Conservation (phyloP, 805 yeast genomes). For the Kuraishia hungarica region DNA sequence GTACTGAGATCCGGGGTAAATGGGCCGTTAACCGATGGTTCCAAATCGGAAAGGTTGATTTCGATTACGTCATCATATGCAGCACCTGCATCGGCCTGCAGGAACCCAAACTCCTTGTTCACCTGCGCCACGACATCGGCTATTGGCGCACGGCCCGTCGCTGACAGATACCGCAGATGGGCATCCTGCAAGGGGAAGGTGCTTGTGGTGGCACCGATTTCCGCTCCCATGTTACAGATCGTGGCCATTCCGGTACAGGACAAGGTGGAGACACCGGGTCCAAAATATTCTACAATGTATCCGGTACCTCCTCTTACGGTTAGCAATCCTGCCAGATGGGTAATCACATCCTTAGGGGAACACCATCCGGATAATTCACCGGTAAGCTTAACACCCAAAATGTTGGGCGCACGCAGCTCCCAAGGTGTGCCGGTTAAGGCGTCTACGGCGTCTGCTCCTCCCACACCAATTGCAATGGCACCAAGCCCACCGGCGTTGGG, state of each 20-base stretch:
- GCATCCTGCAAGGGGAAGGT: conserved; percentile 79
- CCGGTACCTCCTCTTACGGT: conserved; percentile 99
- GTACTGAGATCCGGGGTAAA: conserved; percentile 98
- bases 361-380: conserved; percentile 91
- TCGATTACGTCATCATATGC: conserved; percentile 91
- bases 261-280: conserved; percentile 82
- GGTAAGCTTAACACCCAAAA: conserved; percentile 87
- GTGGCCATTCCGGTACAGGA: conserved; percentile 99
- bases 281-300: conserved; percentile 90
- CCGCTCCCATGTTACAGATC: conserved; percentile 99
- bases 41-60: conserved; percentile 76
- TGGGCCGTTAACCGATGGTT: conserved; percentile 96
- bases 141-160: conserved; percentile 78
- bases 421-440: conserved; percentile 96
- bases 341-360: conserved; percentile 94
- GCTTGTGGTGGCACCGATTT: conserved; percentile 98
- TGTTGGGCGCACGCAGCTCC: conserved; percentile 97
- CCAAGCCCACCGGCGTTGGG: conserved; percentile 99
- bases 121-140: conserved; percentile 60
- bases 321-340: conserved; percentile 82
- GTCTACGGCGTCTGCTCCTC: conserved; percentile 99
- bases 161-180: conserved; percentile 51
- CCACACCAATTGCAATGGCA: conserved; percentile 98
- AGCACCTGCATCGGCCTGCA: conserved; percentile 80
- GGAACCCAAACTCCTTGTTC: conserved; percentile 44